Evolutionary conservation across 345 rosid species (phyloP), one percentile per base, ranked within the genome.

Genomic region (Citrus cavaleriei): DNA sequence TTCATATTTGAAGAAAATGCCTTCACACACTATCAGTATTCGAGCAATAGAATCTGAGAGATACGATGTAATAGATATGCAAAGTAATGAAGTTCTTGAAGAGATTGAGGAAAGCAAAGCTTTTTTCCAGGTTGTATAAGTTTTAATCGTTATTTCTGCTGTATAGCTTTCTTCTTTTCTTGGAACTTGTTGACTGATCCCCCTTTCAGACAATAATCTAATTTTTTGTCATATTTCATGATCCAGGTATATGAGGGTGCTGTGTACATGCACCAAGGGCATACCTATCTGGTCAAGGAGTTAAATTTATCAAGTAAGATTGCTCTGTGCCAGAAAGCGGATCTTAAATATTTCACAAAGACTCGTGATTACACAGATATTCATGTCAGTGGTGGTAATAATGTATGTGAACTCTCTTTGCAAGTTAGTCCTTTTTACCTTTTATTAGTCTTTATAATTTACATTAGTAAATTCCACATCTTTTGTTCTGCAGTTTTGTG

Each of bases 81-180:
- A 76, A 66, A 82, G 59, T 70, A 74, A 89, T 38, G 88, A 89
- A 80, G 84, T 90, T 72, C 91, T 95, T 25, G 98, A 95, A 82
- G 97, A 93, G 87, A 91, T 95, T 71, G 99, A 93, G 85, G 97
- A 95, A 86, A 93, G 98, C 91, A 92, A 81, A 83, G 99, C 99
- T 61, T 95, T 95, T 91, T 93, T 95, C 83, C 99, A 95, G 97
- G 97, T 89, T 73, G 27, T 35, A 10, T 30, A 78, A 68, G 54
- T 70, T 72, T 22, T 21, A 40, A 32, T 61, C 60, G n/a, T 18
- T 37, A 58, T 35, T 80, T 49, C 70, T 72, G 27, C 34, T 27
- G 38, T 34, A 30, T 65, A 5, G 51, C 28, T 65, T 9, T 49
- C 60, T 25, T 59, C 34, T 22, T 40, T 58, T 7, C 60, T 38